Base-by-base conservation (phyloP, 2,329 filamentous ascomycete genomes). In the Knufia fluminis region DNA sequence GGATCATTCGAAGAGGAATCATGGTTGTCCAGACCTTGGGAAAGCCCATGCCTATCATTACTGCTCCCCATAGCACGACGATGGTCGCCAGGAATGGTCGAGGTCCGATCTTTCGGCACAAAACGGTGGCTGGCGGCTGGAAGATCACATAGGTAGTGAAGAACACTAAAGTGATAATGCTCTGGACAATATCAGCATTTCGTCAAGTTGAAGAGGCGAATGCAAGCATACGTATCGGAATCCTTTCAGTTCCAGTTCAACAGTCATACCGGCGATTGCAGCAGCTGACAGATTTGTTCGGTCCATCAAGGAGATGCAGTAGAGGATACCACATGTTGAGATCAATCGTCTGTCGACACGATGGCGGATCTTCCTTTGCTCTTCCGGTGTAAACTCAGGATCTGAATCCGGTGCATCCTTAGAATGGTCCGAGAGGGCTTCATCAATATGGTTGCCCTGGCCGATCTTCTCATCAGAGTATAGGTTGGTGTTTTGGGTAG, bases 301-400 rank as follows among this genome's bases (percentile, higher is more conserved):
- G 61, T 92, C 86, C 79, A 91, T 86, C 52, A 91, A 68, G 55
- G 78, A 83, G 58, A 86, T 73, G 62, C 83, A 86, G 65, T 90
- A 90, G 68, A 88, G 76, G 55, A 75, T 61, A 17, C 82, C 82
- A 3, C 80, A 76, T 1, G 76, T 80, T 2, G 75, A 61, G 35
- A 85, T 77, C 2, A 85, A 69, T 1, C 82, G 78, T 24, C 72
- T 69, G 65, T 94, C 87, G 57, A 92, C 72, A 10, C 79, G 78
- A 49, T 75, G 19, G n/a, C 10, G 9, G n/a, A 44, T 24, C 20
- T 43, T 43, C 39, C 24, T 38, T 28, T 49, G 24, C 47, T 44
- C 24, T 28, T 32, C 31, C 31, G 33, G 33, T 2, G 44, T 23
- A 22, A 46, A 55, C n/a, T 35, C 53, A 39, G 28, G 7, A 14